phyloP scores from a whole-genome alignment of 345 rosid genomes.

The Eucalyptus tenuipes region DNA sequence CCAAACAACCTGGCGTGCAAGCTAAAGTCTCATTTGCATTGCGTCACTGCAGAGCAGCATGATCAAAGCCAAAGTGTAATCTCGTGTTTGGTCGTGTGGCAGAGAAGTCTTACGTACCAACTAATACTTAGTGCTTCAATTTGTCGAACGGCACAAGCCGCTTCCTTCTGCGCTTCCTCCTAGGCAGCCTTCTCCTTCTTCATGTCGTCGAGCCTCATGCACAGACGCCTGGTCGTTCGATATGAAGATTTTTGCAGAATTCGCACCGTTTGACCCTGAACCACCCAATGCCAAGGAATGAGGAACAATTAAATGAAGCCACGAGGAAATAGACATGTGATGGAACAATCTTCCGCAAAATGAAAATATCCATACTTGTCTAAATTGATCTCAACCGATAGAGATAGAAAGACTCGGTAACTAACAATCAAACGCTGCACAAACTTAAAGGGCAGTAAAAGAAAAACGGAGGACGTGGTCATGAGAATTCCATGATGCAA shows the following conservation, averaged over 20 bases:
- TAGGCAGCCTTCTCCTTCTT: constrained; percentile 62
- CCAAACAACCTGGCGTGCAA: neutral
- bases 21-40: neutral
- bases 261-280: constrained; percentile 90
- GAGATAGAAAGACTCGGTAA: neutral
- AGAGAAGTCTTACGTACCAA: neutral
- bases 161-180: constrained; percentile 63
- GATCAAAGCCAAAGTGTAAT: neutral
- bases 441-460: neutral
- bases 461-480: neutral
- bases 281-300: constrained; percentile 57
- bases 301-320: neutral
- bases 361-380: neutral
- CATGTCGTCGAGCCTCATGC: constrained; percentile 50
- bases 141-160: constrained; percentile 54
- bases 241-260: constrained; percentile 65
- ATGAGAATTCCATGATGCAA: neutral
- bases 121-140: constrained; percentile 61
- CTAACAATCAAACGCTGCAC: neutral
- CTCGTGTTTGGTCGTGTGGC: neutral
- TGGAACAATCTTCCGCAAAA: neutral
- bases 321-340: neutral
- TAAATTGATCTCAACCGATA: neutral
- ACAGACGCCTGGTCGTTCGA: constrained; percentile 55
- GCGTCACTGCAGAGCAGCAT: neutral